A percentile compares a stretch with the other conserved stretches of the same genome.
Evolutionary conservation across 1,284 basidiomycete species (phyloP).

Genomic region (Irpex sp.): DNA sequence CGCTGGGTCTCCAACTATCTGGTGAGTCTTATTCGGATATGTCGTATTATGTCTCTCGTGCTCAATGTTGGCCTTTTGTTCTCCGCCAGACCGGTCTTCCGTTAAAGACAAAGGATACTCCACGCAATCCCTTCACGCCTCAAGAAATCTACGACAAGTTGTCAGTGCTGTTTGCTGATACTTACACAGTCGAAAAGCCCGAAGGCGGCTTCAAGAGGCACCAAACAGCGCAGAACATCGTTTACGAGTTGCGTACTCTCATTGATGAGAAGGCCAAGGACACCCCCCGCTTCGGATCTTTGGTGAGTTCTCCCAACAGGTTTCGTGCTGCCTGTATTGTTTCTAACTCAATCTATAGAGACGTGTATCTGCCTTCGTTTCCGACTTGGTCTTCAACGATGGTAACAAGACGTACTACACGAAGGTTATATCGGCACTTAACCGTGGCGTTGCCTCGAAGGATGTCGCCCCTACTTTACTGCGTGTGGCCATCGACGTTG

Average conservation of each 20-base stretch:
- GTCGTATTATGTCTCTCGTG: no score
- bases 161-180: conserved; percentile 49
- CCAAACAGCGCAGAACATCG: conserved; percentile 39
- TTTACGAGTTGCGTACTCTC: conserved; percentile 35
- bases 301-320: conserved; percentile 14
- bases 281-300: conserved; percentile 12
- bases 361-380: not conserved
- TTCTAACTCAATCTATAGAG: no score
- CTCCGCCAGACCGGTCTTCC: conserved; percentile 51
- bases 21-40: conserved; percentile 35
- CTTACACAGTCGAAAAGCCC: conserved; percentile 55
- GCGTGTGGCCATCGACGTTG: conserved; percentile 43
- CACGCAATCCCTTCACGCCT: conserved; percentile 45
- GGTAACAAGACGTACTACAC: conserved; percentile 32
- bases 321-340: no score
- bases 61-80: not conserved
- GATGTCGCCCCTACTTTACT: conserved; percentile 43
- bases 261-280: conserved; percentile 39
- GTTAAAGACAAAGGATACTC: conserved; percentile 48
- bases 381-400: conserved; percentile 23
- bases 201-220: conserved; percentile 58
- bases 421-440: conserved; percentile 40
- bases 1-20: conserved; percentile 62
- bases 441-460: conserved; percentile 37
- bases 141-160: conserved; percentile 42